Evolutionary conservation across 1,284 basidiomycete species (phyloP).

Genomic region (Cutaneotrichosporon mucoides): DNA sequence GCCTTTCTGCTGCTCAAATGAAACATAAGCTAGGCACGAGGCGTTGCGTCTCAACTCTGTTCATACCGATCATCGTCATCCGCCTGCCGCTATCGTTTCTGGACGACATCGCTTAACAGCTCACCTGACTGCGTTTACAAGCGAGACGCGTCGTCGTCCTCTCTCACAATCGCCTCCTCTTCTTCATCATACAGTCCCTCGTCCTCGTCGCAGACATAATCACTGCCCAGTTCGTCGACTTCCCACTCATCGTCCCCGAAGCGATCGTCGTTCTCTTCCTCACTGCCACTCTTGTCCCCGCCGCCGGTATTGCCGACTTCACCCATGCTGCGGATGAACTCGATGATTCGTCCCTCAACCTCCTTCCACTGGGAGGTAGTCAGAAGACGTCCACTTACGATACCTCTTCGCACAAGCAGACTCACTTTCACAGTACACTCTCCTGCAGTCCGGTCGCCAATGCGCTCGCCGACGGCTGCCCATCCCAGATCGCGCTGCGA

Average conservation of each 20-base stretch:
- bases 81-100: too few species aligned
- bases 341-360: not conserved
- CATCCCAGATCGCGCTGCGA: not conserved
- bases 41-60: too few species aligned
- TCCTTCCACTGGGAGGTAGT: not conserved
- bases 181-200: not conserved
- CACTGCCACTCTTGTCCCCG: not conserved
- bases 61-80: too few species aligned
- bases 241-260: slow-evolving; percentile 14
- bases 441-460: not conserved
- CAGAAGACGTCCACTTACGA: too few species aligned
- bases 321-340: slow-evolving; percentile 7
- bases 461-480: slow-evolving; percentile 1
- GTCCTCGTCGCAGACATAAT: slow-evolving; percentile 5
- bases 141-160: too few species aligned
- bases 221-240: slow-evolving; percentile 6
- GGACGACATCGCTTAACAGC: too few species aligned
- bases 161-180: too few species aligned
- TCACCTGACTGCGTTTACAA: too few species aligned
- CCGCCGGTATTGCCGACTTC: not conserved
- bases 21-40: too few species aligned
- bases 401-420: not conserved
- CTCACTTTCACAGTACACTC: slow-evolving; percentile 4
- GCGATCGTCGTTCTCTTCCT: not conserved
- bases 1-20: too few species aligned